A percentile compares a stretch with the other conserved stretches of the same genome.
Evolutionary conservation across 139 green algal species (phyloP).

Genomic region (Raphidocelis subcapitata): DNA sequence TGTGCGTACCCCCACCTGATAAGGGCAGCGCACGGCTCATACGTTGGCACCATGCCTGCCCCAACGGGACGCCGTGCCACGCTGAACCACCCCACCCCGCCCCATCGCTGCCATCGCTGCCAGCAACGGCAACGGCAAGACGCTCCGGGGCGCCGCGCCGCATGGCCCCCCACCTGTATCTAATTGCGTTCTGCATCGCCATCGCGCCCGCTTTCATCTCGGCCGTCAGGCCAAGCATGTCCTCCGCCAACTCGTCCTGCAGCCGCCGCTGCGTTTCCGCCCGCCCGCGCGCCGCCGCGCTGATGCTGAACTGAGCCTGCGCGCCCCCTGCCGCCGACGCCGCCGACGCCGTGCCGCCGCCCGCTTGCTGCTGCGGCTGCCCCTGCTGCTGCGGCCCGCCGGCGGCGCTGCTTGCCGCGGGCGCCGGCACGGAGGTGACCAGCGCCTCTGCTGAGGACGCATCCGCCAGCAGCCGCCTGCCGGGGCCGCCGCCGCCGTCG

Average conservation of each 20-base stretch:
- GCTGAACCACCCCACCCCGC: no score
- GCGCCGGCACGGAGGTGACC: no score
- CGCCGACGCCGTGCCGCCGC: not conserved
- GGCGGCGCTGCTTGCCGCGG: not conserved
- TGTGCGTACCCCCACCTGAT: not conserved
- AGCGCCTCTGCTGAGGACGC: no score
- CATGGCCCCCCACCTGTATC: not conserved
- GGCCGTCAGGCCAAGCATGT: conserved; percentile 40
- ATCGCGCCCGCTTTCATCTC: conserved; percentile 34
- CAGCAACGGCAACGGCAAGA: no score
- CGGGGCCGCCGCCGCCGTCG: no score
- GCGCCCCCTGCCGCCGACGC: not conserved
- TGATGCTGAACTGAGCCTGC: conserved; percentile 25
- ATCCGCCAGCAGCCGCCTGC: no score
- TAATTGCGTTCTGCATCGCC: conserved; percentile 31
- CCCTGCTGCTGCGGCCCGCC: conserved; percentile 9
- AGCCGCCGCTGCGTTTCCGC: conserved; percentile 25
- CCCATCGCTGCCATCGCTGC: no score
- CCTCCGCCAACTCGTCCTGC: conserved; percentile 40
- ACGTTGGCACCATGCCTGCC: no score
- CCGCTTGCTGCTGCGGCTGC: conserved; percentile 5
- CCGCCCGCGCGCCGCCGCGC: not conserved
- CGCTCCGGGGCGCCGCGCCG: no score
- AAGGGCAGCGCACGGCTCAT: no score
- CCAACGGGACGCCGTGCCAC: no score